Percentiles rank a stretch among this genome's conserved stretches.
Conservation (phyloP, 805 yeast species). For the Kuraishia cidri region DNA sequence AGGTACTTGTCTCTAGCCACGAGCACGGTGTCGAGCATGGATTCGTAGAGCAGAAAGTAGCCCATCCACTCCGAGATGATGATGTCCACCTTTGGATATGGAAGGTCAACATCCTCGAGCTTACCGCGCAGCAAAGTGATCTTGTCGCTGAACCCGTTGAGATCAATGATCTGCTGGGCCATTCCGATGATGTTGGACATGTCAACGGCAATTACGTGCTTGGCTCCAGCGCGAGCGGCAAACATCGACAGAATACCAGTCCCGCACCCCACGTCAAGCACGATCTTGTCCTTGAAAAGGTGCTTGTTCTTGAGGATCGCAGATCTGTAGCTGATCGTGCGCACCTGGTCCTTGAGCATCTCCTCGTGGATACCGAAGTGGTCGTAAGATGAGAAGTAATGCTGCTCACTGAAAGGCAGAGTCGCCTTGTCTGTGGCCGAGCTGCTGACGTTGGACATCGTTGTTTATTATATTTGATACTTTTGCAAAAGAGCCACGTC, state of each 20-base stretch:
- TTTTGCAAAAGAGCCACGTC: too few species aligned
- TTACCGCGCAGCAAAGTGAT: constrained; percentile 89
- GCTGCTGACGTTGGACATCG: constrained; percentile 5
- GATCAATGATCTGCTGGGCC: constrained; percentile 82
- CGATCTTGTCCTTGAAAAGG: constrained; percentile 86
- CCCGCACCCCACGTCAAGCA: constrained; percentile 97
- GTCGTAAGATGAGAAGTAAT: constrained; percentile 91
- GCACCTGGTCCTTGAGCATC: constrained; percentile 92
- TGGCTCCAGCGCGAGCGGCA: constrained; percentile 98
- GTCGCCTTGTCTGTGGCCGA: constrained; percentile 62
- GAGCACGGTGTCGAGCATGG: constrained; percentile 95
- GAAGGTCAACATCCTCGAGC: constrained; percentile 84
- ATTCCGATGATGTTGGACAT: constrained; percentile 93
- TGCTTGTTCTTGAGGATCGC: constrained; percentile 88
- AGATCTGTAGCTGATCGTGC: constrained; percentile 86
- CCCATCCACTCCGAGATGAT: constrained; percentile 99
- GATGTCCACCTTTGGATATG: constrained; percentile 85
- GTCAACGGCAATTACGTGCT: constrained; percentile 95
- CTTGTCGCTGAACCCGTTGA: constrained; percentile 79
- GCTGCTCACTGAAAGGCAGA: constrained; percentile 77
- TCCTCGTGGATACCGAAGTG: constrained; percentile 98
- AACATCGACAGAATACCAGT: constrained; percentile 97
- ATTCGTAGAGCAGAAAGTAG: constrained; percentile 88
- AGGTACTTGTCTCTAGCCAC: constrained; percentile 89
- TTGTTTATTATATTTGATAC: background rate